Evolutionary conservation across 495 filamentous ascomycete species (phyloP).

Genomic region (Schizothecium vesticola): DNA sequence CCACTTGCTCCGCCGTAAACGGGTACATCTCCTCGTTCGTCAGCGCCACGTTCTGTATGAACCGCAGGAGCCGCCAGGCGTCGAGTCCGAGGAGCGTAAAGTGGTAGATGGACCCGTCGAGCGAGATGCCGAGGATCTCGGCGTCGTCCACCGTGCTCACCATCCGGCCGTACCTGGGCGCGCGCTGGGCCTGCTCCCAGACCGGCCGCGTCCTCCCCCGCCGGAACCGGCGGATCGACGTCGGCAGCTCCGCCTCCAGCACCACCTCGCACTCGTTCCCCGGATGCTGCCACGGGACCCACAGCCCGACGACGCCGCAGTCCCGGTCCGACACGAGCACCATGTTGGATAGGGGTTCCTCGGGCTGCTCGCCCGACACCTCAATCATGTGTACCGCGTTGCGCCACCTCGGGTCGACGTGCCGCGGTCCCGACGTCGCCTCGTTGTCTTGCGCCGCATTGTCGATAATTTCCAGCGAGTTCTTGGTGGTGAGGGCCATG

Average conservation of each 20-base stretch:
- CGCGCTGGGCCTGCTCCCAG: slow-evolving; percentile 29
- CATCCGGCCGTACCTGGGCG: slow-evolving; percentile 26
- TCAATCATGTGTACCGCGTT: slow-evolving; percentile 36
- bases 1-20: slow-evolving; percentile 10
- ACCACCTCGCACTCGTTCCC: slow-evolving; percentile 40
- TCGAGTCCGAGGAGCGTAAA: slow-evolving; percentile 51
- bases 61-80: slow-evolving; percentile 55
- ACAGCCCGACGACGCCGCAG: slow-evolving; percentile 47
- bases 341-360: slow-evolving; percentile 25
- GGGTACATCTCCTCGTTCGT: slow-evolving; percentile 20
- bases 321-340: slow-evolving; percentile 43
- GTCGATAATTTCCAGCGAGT: slow-evolving; percentile 45
- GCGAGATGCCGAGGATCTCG: slow-evolving; percentile 55
- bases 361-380: slow-evolving; percentile 20
- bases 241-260: slow-evolving; percentile 46
- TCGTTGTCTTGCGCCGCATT: slow-evolving; percentile 17
- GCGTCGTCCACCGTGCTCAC: slow-evolving; percentile 28
- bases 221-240: slow-evolving; percentile 46
- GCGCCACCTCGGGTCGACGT: slow-evolving; percentile 35
- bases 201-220: slow-evolving; percentile 39
- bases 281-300: slow-evolving; percentile 37
- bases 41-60: slow-evolving; percentile 56
- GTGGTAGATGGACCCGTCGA: slow-evolving; percentile 60
- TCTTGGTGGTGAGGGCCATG: slow-evolving; percentile 36
- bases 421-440: slow-evolving; percentile 22